These are phyloP conservation scores for Jaltomata sinuosa DNA, from an alignment of 257 asterid species.

Conservation along the genomic window DNA sequence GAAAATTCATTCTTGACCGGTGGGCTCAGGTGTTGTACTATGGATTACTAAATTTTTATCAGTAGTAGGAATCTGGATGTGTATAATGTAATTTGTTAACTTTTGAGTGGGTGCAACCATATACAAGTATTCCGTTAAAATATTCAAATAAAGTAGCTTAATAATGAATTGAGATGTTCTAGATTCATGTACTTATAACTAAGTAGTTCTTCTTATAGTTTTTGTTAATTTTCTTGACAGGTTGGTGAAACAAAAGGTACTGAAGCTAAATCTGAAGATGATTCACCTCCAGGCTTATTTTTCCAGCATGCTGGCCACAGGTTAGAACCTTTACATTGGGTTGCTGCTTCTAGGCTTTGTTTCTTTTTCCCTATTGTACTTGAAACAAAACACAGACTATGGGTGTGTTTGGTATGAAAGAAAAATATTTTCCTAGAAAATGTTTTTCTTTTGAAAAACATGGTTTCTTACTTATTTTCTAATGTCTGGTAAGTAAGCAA, in stretches of 20 bases:
- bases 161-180: neutral
- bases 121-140: neutral
- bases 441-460: too few species aligned
- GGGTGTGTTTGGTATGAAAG: too few species aligned
- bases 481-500: too few species aligned
- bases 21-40: neutral
- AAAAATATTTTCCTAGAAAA: too few species aligned
- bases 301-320: conserved; percentile 99
- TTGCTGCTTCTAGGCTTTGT: neutral
- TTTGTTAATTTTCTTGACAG: conserved; percentile 23
- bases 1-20: neutral
- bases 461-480: too few species aligned
- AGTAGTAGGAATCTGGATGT: neutral
- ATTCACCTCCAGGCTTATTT: conserved; percentile 74
- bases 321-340: conserved; percentile 25
- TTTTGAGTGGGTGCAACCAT: neutral
- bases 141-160: neutral
- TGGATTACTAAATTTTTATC: neutral
- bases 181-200: neutral
- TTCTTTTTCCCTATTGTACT: neutral
- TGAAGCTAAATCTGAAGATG: conserved; percentile 38
- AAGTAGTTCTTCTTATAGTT: neutral
- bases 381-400: neutral
- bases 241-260: conserved; percentile 56
- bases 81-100: neutral